These are phyloP conservation scores for Chaetomium cochliodes DNA, from an alignment of 495 filamentous ascomycete species.

Conservation along the genomic window DNA sequence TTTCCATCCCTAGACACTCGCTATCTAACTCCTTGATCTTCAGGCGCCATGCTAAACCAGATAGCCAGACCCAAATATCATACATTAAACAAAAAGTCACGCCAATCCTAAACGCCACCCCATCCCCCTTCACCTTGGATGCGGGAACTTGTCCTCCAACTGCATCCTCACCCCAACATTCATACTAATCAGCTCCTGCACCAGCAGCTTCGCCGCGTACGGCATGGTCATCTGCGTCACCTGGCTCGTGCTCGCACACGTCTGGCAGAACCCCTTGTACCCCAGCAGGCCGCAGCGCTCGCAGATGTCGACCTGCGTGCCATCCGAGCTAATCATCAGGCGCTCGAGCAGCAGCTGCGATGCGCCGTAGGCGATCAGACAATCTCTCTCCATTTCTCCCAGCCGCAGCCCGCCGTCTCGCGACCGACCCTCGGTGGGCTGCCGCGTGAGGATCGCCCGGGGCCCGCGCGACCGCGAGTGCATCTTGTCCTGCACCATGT, in stretches of 20 bases:
- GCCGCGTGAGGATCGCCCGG: constrained; percentile 85
- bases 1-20: not conserved
- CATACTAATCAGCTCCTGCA: constrained; percentile 97
- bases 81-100: not conserved
- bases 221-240: constrained; percentile 93
- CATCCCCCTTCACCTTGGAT: constrained; percentile 36
- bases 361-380: constrained; percentile 91
- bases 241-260: constrained; percentile 74
- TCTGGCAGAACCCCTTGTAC: constrained; percentile 88
- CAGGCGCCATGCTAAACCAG: constrained; percentile 16
- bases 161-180: constrained; percentile 85
- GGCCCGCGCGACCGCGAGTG: constrained; percentile 90
- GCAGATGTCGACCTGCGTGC: constrained; percentile 87
- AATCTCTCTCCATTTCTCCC: constrained; percentile 99
- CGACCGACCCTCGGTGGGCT: constrained; percentile 94
- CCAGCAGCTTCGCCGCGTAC: constrained; percentile 96
- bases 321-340: constrained; percentile 90
- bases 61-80: constrained; percentile 1
- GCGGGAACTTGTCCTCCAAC: constrained; percentile 88
- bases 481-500: constrained; percentile 99
- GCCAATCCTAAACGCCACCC: not conserved
- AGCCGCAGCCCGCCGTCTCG: constrained; percentile 88
- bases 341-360: constrained; percentile 90
- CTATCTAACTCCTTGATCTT: not conserved
- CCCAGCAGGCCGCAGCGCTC: constrained; percentile 92